phyloP scores from a whole-genome alignment of 768 basidiomycete species.

The Auricularia sp. region DNA sequence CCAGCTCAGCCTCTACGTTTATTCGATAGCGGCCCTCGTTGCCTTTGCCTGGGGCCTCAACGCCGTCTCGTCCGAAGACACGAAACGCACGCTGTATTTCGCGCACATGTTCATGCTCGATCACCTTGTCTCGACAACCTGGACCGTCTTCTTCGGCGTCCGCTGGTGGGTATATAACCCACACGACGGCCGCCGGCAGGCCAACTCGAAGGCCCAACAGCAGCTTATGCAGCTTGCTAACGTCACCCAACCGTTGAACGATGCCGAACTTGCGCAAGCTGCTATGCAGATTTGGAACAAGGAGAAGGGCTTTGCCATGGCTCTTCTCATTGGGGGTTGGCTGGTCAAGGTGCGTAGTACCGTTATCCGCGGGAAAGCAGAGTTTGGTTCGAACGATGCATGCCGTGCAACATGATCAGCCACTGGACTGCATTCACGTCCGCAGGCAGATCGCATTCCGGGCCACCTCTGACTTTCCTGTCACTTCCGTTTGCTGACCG shows the following conservation, averaged over 20 bases:
- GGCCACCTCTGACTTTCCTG: not conserved
- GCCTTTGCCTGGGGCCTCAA: slow-evolving; percentile 81
- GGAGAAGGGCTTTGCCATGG: slow-evolving; percentile 74
- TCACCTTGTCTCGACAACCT: slow-evolving; percentile 79
- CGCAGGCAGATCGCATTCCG: too few relatives aligned
- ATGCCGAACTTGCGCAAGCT: slow-evolving; percentile 54
- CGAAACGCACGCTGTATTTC: slow-evolving; percentile 74
- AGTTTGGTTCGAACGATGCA: too few relatives aligned
- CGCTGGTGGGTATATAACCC: slow-evolving; percentile 87
- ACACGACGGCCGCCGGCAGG: slow-evolving; percentile 75
- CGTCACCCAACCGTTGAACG: slow-evolving; percentile 31
- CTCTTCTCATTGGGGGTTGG: slow-evolving; percentile 78
- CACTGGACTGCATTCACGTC: too few relatives aligned
- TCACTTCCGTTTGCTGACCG: not conserved
- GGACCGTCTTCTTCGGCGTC: slow-evolving; percentile 87
- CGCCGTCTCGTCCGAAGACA: slow-evolving; percentile 81
- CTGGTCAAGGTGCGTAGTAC: slow-evolving; percentile 59
- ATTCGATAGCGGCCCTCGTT: slow-evolving; percentile 74
- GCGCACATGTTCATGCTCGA: slow-evolving; percentile 89
- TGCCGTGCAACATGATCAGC: too few relatives aligned
- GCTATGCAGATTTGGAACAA: slow-evolving; percentile 81
- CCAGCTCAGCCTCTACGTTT: slow-evolving; percentile 87
- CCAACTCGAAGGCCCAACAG: slow-evolving; percentile 82
- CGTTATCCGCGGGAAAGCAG: too few relatives aligned
- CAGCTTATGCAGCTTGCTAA: slow-evolving; percentile 45